A percentile compares a stretch with the other conserved stretches of the same genome.
phyloP scores from a whole-genome alignment of 495 filamentous ascomycete genomes.

The Aspergillus sclerotioniger region DNA sequence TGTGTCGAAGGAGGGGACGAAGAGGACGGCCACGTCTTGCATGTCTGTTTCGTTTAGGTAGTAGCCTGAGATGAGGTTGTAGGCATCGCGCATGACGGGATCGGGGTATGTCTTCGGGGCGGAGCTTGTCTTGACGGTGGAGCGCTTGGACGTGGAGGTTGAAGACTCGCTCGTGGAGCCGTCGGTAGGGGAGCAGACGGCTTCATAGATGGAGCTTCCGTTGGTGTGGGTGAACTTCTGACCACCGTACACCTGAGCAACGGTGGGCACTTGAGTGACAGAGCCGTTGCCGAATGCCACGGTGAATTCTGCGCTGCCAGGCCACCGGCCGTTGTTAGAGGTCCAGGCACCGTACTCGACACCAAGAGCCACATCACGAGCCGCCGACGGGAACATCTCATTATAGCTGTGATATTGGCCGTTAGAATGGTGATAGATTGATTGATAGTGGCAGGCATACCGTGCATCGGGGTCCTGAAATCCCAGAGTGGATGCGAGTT shows the following conservation, averaged over 20 bases:
- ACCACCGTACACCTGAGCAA: no score
- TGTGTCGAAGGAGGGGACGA: constrained; percentile 34
- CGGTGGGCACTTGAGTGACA: no score
- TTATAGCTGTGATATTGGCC: background rate
- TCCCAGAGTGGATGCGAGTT: constrained; percentile 5
- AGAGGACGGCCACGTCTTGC: constrained; percentile 36
- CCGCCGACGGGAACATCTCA: background rate
- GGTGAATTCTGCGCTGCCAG: no score
- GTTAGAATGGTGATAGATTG: constrained; percentile 7
- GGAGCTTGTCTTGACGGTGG: background rate
- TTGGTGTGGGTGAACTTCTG: no score
- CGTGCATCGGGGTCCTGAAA: constrained; percentile 41
- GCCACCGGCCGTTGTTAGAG: no score
- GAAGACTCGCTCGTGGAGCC: no score
- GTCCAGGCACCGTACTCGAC: no score
- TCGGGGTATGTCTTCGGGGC: constrained; percentile 65
- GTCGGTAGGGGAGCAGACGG: no score
- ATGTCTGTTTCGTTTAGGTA: constrained; percentile 31
- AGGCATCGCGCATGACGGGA: constrained; percentile 50
- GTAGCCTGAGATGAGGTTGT: constrained; percentile 39
- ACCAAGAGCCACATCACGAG: background rate
- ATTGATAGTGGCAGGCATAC: constrained; percentile 20
- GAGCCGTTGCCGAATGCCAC: no score
- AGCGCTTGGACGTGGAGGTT: no score
- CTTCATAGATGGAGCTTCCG: no score